phyloP scores from a whole-genome alignment of 148 eudicot genomes.

The Rheum nobile region DNA sequence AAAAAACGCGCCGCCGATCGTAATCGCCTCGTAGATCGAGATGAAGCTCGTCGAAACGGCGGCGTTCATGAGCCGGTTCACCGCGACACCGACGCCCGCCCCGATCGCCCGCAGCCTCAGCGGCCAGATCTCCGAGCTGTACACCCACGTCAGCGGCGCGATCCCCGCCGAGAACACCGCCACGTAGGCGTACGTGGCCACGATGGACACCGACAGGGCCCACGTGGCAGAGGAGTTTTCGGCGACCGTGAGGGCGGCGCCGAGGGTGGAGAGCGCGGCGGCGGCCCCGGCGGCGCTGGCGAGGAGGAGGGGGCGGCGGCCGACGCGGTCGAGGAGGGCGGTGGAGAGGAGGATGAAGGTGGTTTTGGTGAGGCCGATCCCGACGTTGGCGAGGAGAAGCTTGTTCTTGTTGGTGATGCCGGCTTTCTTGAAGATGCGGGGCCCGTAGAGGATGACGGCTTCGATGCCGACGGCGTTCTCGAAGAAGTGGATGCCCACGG shows the following conservation, averaged over 20 bases:
- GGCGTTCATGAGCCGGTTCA: constrained; percentile 59
- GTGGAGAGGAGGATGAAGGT: constrained; percentile 27
- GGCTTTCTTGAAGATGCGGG: constrained; percentile 57
- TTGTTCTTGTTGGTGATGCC: constrained; percentile 31
- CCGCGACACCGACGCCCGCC: constrained; percentile 58
- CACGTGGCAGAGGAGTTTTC: constrained; percentile 26
- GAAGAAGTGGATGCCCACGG: constrained; percentile 68
- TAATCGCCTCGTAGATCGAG: constrained; percentile 47
- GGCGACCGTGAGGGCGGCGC: constrained; percentile 27
- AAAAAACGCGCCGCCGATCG: constrained; percentile 70
- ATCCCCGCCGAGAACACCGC: constrained; percentile 60
- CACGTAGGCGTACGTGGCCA: constrained; percentile 25
- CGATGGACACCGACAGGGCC: constrained; percentile 43
- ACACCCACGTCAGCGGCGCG: constrained; percentile 69
- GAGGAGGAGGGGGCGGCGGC: constrained; percentile 50
- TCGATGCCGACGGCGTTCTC: constrained; percentile 71
- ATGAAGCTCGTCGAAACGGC: constrained; percentile 57
- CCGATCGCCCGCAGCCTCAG: constrained; percentile 54
- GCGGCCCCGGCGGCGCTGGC: constrained; percentile 36
- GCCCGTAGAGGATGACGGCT: constrained; percentile 64
- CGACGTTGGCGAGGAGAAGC: constrained; percentile 48
- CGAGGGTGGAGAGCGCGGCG: constrained; percentile 27
- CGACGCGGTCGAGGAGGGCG: constrained; percentile 42
- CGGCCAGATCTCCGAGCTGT: constrained; percentile 73
- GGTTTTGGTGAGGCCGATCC: constrained; percentile 44